These are phyloP conservation scores for Phyllosticta capitalensis DNA, from an alignment of 2,329 filamentous ascomycete genomes.

Conservation along the genomic window DNA sequence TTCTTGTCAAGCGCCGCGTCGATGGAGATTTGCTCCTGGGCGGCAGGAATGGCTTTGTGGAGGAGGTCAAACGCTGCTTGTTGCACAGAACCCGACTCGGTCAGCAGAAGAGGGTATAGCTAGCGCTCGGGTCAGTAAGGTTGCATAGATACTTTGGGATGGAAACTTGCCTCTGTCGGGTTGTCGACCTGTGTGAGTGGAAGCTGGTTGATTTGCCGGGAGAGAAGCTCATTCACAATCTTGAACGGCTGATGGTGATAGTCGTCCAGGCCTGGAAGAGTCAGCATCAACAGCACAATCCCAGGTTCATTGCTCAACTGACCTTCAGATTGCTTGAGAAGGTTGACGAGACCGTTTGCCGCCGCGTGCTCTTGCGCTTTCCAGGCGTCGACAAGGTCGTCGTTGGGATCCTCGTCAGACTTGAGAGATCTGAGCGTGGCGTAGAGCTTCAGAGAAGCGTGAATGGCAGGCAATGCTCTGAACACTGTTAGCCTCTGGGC, in stretches of 20 bases:
- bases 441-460: slow-evolving; percentile 65
- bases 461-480: slow-evolving; percentile 46
- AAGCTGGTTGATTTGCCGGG: slow-evolving; percentile 57
- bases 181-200: slow-evolving; percentile 54
- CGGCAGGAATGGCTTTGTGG: slow-evolving; percentile 65
- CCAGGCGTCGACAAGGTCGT: slow-evolving; percentile 72
- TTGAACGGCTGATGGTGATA: slow-evolving; percentile 56
- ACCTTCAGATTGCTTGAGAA: slow-evolving; percentile 48
- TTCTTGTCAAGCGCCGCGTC: slow-evolving; percentile 64
- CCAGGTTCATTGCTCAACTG: slow-evolving; percentile 13
- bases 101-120: slow-evolving; percentile 67
- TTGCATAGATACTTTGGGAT: background rate
- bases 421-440: slow-evolving; percentile 50
- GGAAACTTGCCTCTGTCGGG: slow-evolving; percentile 39
- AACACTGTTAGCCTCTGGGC: background rate
- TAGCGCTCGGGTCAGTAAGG: background rate
- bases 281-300: background rate
- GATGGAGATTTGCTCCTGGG: slow-evolving; percentile 74
- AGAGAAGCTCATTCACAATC: slow-evolving; percentile 66
- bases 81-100: slow-evolving; percentile 66
- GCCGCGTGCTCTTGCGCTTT: slow-evolving; percentile 49
- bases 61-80: slow-evolving; percentile 71
- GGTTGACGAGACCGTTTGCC: slow-evolving; percentile 48
- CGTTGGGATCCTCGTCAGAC: slow-evolving; percentile 58
- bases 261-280: slow-evolving; percentile 36